Evolutionary conservation across 495 filamentous ascomycete species (phyloP).

Genomic region (Clohesyomyces aquaticus): DNA sequence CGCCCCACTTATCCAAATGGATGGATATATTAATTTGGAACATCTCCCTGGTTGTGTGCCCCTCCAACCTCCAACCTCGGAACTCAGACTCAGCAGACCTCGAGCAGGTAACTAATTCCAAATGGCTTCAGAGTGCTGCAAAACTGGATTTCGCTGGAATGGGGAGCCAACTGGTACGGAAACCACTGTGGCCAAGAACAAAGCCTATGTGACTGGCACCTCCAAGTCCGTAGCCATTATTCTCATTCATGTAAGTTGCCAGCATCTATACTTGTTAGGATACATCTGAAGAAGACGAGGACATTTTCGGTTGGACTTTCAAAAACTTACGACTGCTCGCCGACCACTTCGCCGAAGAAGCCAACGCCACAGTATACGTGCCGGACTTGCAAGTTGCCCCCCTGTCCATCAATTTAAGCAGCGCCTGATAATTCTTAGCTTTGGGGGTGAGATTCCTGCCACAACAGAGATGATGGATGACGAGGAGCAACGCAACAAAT

Average conservation of each 20-base stretch:
- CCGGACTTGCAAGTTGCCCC: conserved; percentile 52
- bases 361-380: conserved; percentile 55
- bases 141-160: conserved; percentile 43
- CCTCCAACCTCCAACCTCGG: too few species aligned
- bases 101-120: too few species aligned
- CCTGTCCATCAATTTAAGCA: neutral
- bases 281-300: too few species aligned
- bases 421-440: conserved; percentile 18
- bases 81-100: too few species aligned
- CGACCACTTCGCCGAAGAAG: conserved; percentile 56
- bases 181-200: conserved; percentile 35
- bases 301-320: conserved; percentile 57
- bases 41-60: too few species aligned
- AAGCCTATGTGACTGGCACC: conserved; percentile 42
- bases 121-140: conserved; percentile 33
- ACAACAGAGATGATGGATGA: conserved; percentile 44
- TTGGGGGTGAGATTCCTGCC: conserved; percentile 37
- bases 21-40: too few species aligned
- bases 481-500: conserved; percentile 45
- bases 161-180: conserved; percentile 39
- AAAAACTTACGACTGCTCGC: conserved; percentile 52
- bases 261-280: too few species aligned
- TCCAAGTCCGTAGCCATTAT: conserved; percentile 50
- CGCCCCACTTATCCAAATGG: too few species aligned
- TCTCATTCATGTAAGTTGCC: conserved; percentile 52